These are phyloP conservation scores for Sugiyamaella qingdaonensis DNA, from an alignment of 805 yeast species.

Conservation along the genomic window DNA sequence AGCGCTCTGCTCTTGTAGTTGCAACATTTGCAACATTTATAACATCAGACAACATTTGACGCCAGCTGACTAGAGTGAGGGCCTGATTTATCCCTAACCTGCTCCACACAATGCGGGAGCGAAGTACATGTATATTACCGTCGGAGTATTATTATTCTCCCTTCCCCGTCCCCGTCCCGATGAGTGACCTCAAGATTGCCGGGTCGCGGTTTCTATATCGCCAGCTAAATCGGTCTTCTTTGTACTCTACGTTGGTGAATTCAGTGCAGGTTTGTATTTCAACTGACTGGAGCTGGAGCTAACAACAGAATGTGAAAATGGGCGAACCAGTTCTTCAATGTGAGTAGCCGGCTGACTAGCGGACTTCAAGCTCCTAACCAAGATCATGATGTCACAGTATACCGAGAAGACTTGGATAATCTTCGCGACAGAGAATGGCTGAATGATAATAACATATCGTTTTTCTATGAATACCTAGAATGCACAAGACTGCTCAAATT, in stretches of 20 bases:
- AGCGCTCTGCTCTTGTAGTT: too few species aligned
- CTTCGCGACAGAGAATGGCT: slow-evolving; percentile 67
- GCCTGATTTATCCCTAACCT: too few species aligned
- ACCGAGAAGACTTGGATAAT: slow-evolving; percentile 54
- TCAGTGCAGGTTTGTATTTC: not conserved
- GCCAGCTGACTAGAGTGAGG: too few species aligned
- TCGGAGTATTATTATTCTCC: not conserved
- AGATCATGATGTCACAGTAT: slow-evolving; percentile 51
- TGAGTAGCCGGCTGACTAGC: not conserved
- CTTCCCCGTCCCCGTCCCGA: not conserved
- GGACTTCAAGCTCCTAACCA: not conserved
- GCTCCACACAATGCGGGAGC: too few species aligned
- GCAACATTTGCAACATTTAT: too few species aligned
- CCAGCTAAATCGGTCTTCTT: not conserved
- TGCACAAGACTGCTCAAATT: slow-evolving; percentile 28
- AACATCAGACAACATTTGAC: too few species aligned
- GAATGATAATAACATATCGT: slow-evolving; percentile 63
- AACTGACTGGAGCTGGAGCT: not conserved
- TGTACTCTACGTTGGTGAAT: not conserved
- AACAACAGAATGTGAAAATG: not conserved
- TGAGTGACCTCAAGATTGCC: not conserved
- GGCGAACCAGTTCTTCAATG: slow-evolving; percentile 4
- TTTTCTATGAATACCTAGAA: slow-evolving; percentile 56
- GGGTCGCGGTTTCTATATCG: not conserved
- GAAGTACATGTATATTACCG: too few species aligned